Base-by-base conservation (phyloP, 768 basidiomycete genomes). In the Hericium alpestre region DNA sequence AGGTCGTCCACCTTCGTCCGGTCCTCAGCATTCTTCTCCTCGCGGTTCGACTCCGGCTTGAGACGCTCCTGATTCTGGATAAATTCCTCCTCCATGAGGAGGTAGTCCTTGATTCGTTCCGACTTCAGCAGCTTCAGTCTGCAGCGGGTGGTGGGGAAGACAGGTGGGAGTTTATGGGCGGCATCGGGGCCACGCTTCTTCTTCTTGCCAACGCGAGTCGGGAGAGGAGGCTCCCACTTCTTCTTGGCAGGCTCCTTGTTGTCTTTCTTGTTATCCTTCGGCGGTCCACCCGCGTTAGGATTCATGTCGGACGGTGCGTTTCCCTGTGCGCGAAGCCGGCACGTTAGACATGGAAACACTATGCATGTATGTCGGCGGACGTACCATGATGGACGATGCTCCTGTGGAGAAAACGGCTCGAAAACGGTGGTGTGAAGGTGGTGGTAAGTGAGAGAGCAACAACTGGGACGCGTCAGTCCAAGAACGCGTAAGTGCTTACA, bases 141-240 rank as follows among this genome's bases (percentile, higher is more conserved):
- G 75, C 95, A 99, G 56, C 96, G 86, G 18, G 93, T 96, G 25
- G 90, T 95, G 9, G 96, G 96, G 69, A 79, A 93, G 7, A 99
- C 88, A 11, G 93, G 78, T 18, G 95, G 95, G 3, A 99, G 83
- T 69, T 94, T 95, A 40, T 87, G 87, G 2, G 93, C 83, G 1
- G 93, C 78, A 56, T 91, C 85, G 5, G 95, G 94, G n/a, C 95
- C 94, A 59, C 86, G 81, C 59, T 77, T 83, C 77, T 93, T 98
- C 82, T 93, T 94, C 81, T 94, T 96, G 51, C 94, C 94, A 38
- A 97, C 91, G 58, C 92, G 88, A 49, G 95, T 96, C 13, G 95
- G 94, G 58, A 96, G 81, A 65, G 95, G 95, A 8, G 95, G 93
- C 70, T 98, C 95, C 93, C 94, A 98, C 75, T 95, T 94, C 83